These are phyloP conservation scores for Talaromyces sp. DNA, from an alignment of 2,329 filamentous ascomycete genomes.

Conservation along the genomic window DNA sequence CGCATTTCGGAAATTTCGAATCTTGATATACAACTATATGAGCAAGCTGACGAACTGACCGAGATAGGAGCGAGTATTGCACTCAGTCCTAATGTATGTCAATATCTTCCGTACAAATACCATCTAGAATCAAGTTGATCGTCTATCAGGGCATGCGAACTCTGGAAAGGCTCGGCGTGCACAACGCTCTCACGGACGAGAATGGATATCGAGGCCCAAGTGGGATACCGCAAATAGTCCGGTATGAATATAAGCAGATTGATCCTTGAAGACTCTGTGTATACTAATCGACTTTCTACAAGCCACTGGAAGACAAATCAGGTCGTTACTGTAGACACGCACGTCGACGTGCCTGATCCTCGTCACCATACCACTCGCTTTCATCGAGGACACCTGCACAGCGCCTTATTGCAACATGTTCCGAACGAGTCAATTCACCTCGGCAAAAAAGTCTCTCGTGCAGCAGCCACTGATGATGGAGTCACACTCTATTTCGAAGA, in stretches of 20 bases:
- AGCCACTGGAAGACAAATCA: slow-evolving; percentile 46
- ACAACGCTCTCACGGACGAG: slow-evolving; percentile 43
- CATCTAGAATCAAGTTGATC: not conserved
- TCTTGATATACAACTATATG: slow-evolving; percentile 50
- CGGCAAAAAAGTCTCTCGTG: slow-evolving; percentile 40
- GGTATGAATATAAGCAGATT: slow-evolving; percentile 26
- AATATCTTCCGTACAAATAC: not conserved
- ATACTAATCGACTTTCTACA: not conserved
- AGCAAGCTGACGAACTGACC: slow-evolving; percentile 40
- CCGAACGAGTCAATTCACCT: slow-evolving; percentile 43
- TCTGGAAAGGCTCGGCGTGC: slow-evolving; percentile 49
- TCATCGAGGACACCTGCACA: slow-evolving; percentile 50
- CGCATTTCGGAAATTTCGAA: slow-evolving; percentile 26
- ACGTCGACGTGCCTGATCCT: slow-evolving; percentile 39
- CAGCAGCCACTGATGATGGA: slow-evolving; percentile 31
- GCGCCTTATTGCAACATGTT: slow-evolving; percentile 47
- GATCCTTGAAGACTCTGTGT: not conserved
- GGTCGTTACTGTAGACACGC: slow-evolving; percentile 31
- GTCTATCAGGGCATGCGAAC: slow-evolving; percentile 43
- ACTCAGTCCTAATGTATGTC: slow-evolving; percentile 46
- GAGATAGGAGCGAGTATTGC: slow-evolving; percentile 18
- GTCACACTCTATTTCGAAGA: slow-evolving; percentile 47
- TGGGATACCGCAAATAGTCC: slow-evolving; percentile 47
- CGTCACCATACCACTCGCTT: slow-evolving; percentile 46
- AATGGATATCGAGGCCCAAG: slow-evolving; percentile 41